phyloP scores from a whole-genome alignment of 495 filamentous ascomycete genomes.

The Penicillium bovifimosum region DNA sequence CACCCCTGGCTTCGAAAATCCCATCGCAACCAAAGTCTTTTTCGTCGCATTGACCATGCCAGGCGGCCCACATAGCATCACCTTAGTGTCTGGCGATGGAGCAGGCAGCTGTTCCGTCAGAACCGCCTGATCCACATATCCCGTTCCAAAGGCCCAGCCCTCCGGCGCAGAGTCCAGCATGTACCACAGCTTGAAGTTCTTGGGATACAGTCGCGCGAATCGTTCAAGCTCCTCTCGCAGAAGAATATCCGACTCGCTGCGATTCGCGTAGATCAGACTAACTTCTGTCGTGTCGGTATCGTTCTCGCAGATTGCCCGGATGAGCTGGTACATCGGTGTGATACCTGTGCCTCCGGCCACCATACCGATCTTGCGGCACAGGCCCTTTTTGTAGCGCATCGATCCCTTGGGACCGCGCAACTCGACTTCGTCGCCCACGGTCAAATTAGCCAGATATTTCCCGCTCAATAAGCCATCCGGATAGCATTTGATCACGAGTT shows the following conservation, averaged over 20 bases:
- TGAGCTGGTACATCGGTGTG: conserved; percentile 52
- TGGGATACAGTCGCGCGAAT: conserved; percentile 34
- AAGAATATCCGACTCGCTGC: conserved; percentile 36
- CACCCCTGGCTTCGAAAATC: conserved; percentile 29
- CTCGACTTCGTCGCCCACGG: conserved; percentile 37
- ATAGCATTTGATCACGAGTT: conserved; percentile 47
- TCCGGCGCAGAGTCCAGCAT: conserved; percentile 34
- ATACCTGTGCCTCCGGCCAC: conserved; percentile 53
- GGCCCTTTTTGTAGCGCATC: conserved; percentile 35
- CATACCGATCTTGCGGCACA: conserved; percentile 39
- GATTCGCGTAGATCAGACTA: conserved; percentile 44
- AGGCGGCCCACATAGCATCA: conserved; percentile 39
- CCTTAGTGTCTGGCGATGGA: conserved; percentile 25
- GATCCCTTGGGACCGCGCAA: conserved; percentile 47
- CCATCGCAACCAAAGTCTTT: conserved; percentile 28
- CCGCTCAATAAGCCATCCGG: conserved; percentile 44
- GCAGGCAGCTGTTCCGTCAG: conserved; percentile 21
- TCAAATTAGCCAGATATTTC: conserved; percentile 40
- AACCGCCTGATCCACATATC: conserved; percentile 23
- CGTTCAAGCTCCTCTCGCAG: conserved; percentile 43
- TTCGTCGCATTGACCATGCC: conserved; percentile 38
- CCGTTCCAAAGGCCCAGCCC: conserved; percentile 25
- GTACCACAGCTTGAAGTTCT: conserved; percentile 44
- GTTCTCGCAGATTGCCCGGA: conserved; percentile 48
- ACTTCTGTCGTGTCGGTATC: conserved; percentile 44